Evolutionary conservation across 2,329 filamentous ascomycete genomes (phyloP).

Genomic region (Alternaria viburni): DNA sequence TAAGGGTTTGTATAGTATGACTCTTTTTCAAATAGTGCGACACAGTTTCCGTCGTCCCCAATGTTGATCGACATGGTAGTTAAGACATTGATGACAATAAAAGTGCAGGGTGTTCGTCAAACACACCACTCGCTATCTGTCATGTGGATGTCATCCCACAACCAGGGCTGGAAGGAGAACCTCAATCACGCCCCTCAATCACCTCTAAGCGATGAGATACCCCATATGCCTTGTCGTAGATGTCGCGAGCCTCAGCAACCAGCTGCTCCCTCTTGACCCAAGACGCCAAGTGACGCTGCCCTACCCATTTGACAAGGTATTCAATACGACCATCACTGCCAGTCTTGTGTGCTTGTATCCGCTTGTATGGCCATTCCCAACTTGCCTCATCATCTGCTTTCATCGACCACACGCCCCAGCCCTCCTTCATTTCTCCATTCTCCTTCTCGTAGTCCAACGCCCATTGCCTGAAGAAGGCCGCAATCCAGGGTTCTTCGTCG

Average conservation of each 20-base stretch:
- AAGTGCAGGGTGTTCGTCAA: not conserved
- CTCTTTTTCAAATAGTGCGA: not conserved
- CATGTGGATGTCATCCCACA: no score
- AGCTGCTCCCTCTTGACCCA: constrained; percentile 15
- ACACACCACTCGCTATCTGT: no score
- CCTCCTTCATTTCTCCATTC: constrained; percentile 20
- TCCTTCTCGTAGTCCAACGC: constrained; percentile 20
- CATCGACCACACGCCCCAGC: constrained; percentile 17
- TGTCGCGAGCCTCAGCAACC: not conserved
- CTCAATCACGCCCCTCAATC: not conserved
- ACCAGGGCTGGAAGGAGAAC: not conserved
- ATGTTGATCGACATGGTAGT: not conserved
- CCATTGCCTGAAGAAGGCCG: constrained; percentile 21
- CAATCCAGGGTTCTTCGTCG: constrained; percentile 23
- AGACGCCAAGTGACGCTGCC: constrained; percentile 13
- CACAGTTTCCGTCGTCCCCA: not conserved
- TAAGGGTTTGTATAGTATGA: not conserved
- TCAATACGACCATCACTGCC: constrained; percentile 1
- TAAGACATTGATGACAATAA: not conserved
- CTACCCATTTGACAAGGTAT: constrained; percentile 24
- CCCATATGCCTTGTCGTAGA: constrained; percentile 8
- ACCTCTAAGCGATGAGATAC: not conserved
- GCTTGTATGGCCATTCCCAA: constrained; percentile 26
- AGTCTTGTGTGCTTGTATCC: constrained; percentile 15
- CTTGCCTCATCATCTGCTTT: constrained; percentile 5